Evolutionary conservation across 441 rosid species (phyloP), one percentile per base, ranked within the genome.

Genomic region (Brassica hybrid): DNA sequence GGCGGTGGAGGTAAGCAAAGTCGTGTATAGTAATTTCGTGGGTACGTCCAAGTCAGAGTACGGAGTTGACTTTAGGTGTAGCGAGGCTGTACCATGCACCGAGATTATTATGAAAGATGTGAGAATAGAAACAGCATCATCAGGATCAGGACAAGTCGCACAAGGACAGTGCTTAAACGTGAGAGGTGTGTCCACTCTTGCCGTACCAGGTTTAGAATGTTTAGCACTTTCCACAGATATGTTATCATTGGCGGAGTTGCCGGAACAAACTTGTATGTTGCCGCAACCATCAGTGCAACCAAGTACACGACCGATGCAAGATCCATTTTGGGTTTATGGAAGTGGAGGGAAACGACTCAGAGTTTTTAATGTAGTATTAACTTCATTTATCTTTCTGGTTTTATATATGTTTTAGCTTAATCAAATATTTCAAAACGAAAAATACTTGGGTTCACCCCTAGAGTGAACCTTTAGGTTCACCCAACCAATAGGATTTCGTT

Each of bases 31-130:
- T 7, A 59, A 80, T 72, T 58, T 88, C 30, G 16, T 18, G n/a
- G 92, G 92, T 34, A 88, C 86, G 65, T 86, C 90, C 0, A 84
- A 50, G 60, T 76, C 88, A 57, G 76, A 81, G 4, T 72, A 71
- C 2, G 85, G 86, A 1, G 73, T 86, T 7, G 75, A 75, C 2
- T 68, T 88, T 16, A 36, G 73, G 5, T 88, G 91, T 67, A 88
- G 92, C 43, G 34, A 79, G 18, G 75, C 23, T 0, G 65, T 69
- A 36, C 83, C 79, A 6, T 86, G 92, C 76, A 52, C 79, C 2
- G 78, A 82, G 6, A 74, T 88, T 71, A 27, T 69, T 3, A n/a
- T 85, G 3, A 69, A 41, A 54, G 11, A 81, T 12, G 80, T 86
- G 77, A 69, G 70, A 64, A 86, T 88, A 65, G 73, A 57, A 56